Base-by-base conservation (phyloP, 371 early-diverging fungal genomes). In the Nematocida homosporus region DNA sequence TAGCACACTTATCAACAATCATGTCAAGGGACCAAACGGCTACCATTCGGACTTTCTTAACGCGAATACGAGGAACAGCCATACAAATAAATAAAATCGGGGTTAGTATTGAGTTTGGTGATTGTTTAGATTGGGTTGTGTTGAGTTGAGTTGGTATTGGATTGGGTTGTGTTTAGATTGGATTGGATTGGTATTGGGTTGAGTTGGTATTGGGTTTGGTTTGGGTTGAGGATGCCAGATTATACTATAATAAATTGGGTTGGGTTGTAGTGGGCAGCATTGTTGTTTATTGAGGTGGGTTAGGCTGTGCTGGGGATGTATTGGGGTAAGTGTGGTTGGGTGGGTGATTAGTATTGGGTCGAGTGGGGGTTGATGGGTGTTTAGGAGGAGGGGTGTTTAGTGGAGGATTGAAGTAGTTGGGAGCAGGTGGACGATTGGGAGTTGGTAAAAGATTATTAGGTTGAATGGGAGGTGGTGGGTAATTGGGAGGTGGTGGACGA, bases 1-100 rank as follows among this genome's bases (percentile, higher is more conserved):
- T 98, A 72, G 99, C 96, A 81, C 99, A 98, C 84, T 93, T 94
- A 82, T 96, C 97, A 13, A 95, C 93, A 38, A 91, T 91, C 86
- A 94, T 93, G 84, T 98, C 96, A 0, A 81, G 66, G 37, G 85
- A 83, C 85, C 85, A 85, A 0, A 80, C 30, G n/a, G 76, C 84
- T 13, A 85, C 83, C n/a, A 81, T 60, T 40, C 78, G 80, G 60
- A 77, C 79, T n/a, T 56, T 63, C 20, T 54, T 54, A 29, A 83
- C 30, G 65, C 78, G 42, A 38, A 83, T 82, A 34, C 55, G 56
- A 55, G 79, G 65, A 27, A 50, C 67, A 23, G 77, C 56, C 35
- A 51, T 59, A 18, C 4, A 66, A 50, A 51, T 23, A 64, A 72
- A 72, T 61, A 61, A 59, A 59, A 29, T 52, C 52, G 29, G 4